Evolutionary conservation across 2,329 filamentous ascomycete species (phyloP).

Genomic region (Aspergillus sp.): DNA sequence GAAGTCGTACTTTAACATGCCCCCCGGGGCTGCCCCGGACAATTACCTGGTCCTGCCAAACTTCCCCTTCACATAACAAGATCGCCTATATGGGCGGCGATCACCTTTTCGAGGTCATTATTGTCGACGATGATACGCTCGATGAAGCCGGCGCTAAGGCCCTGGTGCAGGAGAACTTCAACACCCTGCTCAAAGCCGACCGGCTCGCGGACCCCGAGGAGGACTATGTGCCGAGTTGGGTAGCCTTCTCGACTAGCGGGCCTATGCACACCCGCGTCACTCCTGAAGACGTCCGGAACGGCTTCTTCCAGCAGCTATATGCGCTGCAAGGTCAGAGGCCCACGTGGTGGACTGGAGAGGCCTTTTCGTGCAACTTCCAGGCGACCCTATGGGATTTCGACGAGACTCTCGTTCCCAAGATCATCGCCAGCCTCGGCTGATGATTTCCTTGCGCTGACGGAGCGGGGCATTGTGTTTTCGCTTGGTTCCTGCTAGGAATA

Average conservation of each 20-base stretch:
- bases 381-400: slow-evolving; percentile 16
- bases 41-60: slow-evolving; percentile 12
- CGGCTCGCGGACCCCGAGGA: slow-evolving; percentile 3
- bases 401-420: slow-evolving; percentile 12
- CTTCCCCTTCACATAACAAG: slow-evolving; percentile 9
- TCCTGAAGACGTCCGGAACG: slow-evolving; percentile 20
- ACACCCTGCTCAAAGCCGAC: slow-evolving; percentile 8
- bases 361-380: slow-evolving; percentile 25
- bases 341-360: slow-evolving; percentile 28
- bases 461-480: too few relatives aligned
- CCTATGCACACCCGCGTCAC: slow-evolving; percentile 25
- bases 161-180: slow-evolving; percentile 10
- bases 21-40: slow-evolving; percentile 37
- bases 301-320: slow-evolving; percentile 31
- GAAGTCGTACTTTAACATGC: slow-evolving; percentile 20
- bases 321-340: slow-evolving; percentile 29
- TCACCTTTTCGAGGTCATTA: slow-evolving; percentile 14
- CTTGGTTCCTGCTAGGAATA: too few relatives aligned
- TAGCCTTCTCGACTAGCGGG: slow-evolving; percentile 17
- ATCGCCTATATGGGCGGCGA: slow-evolving; percentile 14
- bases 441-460: too few relatives aligned
- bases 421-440: too few relatives aligned
- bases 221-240: slow-evolving; percentile 12
- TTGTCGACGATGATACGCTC: slow-evolving; percentile 11
- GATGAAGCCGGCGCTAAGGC: slow-evolving; percentile 8